Base-by-base conservation (phyloP, 345 rosid genomes). In the Lepidium sativum region DNA sequence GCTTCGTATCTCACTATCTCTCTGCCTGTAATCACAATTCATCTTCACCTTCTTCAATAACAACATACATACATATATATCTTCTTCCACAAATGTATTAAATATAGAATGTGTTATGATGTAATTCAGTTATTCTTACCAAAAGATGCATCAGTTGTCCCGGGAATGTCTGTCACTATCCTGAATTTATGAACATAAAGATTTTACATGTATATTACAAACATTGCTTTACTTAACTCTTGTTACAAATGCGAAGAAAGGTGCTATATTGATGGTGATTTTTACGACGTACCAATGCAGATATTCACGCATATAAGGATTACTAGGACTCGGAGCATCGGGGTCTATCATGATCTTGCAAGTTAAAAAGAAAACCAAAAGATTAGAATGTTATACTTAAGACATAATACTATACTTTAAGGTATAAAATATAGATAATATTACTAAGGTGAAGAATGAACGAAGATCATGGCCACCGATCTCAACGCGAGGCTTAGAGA, bases 261-360 rank as follows among this genome's bases (percentile, higher is more conserved):
- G 49, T 35, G 20, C 0, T 49, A 23, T 8, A 32, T 4, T 3
- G 0, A 38, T 40, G 59, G 49, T 54, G 41, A 13, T 6, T 4
- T 14, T 23, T 20, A 6, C 12, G 27, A 56, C 70, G 9, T 61
- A 92, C 97, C 98, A 92, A 72, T 87, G 97, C 27, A 92, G 79
- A 75, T 89, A 88, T 55, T 92, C 98, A 70, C 86, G 82, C 66
- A 89, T 50, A 76, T 67, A 60, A 9, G 98, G 96, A 70, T 87
- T 86, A 51, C 97, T 89, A 39, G 97, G 98, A 75, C 97, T 85
- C 54, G 98, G 98, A 47, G 92, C 91, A 75, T 92, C 98, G 1
- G 98, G 98, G 78, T 92, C 97, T 10, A 83, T 82, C 98, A 89
- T 79, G 60, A 92, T 79, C 95, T 92, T 44, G 27, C 4, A 47